A percentile compares a stretch with the other conserved stretches of the same genome.
phyloP scores from a whole-genome alignment of 2,329 filamentous ascomycete species.

The Fusarium foetens region DNA sequence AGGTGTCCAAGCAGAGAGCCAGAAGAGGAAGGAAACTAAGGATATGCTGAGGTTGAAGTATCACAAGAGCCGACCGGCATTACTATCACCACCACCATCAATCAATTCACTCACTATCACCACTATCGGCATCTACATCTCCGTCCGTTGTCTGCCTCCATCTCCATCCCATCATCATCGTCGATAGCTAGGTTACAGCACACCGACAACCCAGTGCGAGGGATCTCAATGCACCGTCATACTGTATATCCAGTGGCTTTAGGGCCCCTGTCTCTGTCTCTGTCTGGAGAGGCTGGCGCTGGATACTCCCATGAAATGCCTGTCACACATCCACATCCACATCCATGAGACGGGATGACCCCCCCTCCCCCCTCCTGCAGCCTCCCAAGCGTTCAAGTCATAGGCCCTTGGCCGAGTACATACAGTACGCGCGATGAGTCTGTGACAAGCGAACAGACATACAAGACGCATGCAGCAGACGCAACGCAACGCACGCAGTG shows the following conservation, averaged over 20 bases:
- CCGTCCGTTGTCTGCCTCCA: background rate
- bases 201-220: slow-evolving; percentile 26
- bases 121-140: slow-evolving; percentile 7
- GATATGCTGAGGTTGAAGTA: slow-evolving; percentile 6
- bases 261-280: background rate
- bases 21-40: slow-evolving; percentile 35
- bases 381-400: slow-evolving; percentile 29
- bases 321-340: slow-evolving; percentile 31
- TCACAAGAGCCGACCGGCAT: slow-evolving; percentile 26
- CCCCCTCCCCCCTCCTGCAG: slow-evolving; percentile 31
- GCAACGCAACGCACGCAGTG: background rate
- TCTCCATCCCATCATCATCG: slow-evolving; percentile 5
- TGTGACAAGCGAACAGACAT: background rate
- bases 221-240: slow-evolving; percentile 23
- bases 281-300: slow-evolving; percentile 4
- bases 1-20: slow-evolving; percentile 15
- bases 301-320: slow-evolving; percentile 17
- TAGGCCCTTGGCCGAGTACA: slow-evolving; percentile 18
- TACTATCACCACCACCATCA: background rate
- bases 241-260: background rate
- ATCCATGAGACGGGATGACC: slow-evolving; percentile 37
- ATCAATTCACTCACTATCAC: background rate
- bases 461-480: background rate
- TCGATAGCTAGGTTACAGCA: background rate
- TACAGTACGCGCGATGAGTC: slow-evolving; percentile 13